Evolutionary conservation across 2,329 filamentous ascomycete genomes (phyloP).

Genomic region (Trichophyton rubrum): DNA sequence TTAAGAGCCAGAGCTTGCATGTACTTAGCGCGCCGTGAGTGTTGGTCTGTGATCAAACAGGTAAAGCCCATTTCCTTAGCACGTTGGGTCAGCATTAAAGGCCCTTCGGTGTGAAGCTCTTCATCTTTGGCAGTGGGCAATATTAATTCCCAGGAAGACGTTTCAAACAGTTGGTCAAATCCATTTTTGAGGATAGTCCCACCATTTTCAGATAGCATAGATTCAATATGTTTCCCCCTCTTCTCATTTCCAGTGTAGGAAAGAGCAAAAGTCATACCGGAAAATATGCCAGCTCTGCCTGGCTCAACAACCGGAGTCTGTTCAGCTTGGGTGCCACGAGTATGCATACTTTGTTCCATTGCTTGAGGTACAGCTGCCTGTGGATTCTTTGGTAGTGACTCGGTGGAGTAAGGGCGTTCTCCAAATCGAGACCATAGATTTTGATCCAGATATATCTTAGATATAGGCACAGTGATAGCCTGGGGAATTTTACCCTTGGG

Average conservation of each 20-base stretch:
- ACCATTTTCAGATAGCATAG: constrained; percentile 56
- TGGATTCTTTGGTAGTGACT: constrained; percentile 11
- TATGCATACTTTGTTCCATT: constrained; percentile 17
- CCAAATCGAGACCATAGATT: constrained; percentile 36
- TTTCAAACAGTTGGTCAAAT: constrained; percentile 69
- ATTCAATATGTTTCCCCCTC: constrained; percentile 46
- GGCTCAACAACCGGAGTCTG: constrained; percentile 33
- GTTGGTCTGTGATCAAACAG: constrained; percentile 71
- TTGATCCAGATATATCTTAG: constrained; percentile 35
- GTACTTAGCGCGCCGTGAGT: constrained; percentile 80
- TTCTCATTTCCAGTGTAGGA: constrained; percentile 52
- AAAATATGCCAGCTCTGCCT: constrained; percentile 45
- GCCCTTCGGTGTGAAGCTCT: background rate
- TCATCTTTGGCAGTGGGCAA: constrained; percentile 8
- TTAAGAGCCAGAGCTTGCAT: constrained; percentile 88
- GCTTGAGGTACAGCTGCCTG: constrained; percentile 25
- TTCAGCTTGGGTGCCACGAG: constrained; percentile 22
- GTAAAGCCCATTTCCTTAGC: constrained; percentile 57
- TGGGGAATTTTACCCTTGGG: constrained; percentile 19
- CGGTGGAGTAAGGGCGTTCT: constrained; percentile 27
- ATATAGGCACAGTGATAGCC: constrained; percentile 32
- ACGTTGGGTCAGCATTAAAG: constrained; percentile 43
- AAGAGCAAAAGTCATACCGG: constrained; percentile 76
- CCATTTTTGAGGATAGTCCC: constrained; percentile 60
- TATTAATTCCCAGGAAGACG: constrained; percentile 6